phyloP scores from a whole-genome alignment of 1,284 basidiomycete genomes.

The Cutaneotrichosporon sp. region DNA sequence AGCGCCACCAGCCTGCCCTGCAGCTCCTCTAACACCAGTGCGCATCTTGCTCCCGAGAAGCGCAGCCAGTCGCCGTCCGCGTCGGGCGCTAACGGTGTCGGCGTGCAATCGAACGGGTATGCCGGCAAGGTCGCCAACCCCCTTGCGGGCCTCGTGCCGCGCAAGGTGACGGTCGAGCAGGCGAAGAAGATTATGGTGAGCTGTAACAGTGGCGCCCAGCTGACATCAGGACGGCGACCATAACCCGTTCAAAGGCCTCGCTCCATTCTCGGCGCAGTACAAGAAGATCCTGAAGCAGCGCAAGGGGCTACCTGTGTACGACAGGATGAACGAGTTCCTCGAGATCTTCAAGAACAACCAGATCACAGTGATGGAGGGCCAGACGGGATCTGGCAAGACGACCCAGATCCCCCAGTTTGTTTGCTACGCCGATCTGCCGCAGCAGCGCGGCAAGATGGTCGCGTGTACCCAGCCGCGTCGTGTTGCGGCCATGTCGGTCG shows the following conservation, averaged over 20 bases:
- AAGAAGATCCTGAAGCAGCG: constrained; percentile 78
- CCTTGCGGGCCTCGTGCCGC: constrained; percentile 69
- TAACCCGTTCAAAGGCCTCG: constrained; percentile 79
- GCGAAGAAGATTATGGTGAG: constrained; percentile 68
- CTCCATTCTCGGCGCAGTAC: constrained; percentile 72
- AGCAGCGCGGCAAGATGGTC: constrained; percentile 80
- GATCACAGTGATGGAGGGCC: constrained; percentile 93
- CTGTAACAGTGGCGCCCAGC: not conserved
- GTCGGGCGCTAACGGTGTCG: constrained; percentile 1
- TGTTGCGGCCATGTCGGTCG: constrained; percentile 97
- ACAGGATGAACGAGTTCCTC: constrained; percentile 89
- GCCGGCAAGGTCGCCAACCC: constrained; percentile 51
- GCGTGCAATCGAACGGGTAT: constrained; percentile 2
- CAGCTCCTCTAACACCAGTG: constrained; percentile 14
- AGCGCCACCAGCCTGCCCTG: not conserved
- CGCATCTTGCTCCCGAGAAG: constrained; percentile 22
- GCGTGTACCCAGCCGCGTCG: constrained; percentile 96
- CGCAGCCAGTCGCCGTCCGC: not conserved
- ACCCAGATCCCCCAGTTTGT: constrained; percentile 99
- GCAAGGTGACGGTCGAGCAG: constrained; percentile 68
- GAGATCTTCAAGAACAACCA: constrained; percentile 80
- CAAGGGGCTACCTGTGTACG: constrained; percentile 84
- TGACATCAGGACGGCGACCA: constrained; percentile 64
- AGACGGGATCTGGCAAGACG: constrained; percentile 97
- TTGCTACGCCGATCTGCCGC: constrained; percentile 85